These are phyloP conservation scores for Torulaspora gathmanii DNA, from an alignment of 805 yeast species.

Conservation along the genomic window DNA sequence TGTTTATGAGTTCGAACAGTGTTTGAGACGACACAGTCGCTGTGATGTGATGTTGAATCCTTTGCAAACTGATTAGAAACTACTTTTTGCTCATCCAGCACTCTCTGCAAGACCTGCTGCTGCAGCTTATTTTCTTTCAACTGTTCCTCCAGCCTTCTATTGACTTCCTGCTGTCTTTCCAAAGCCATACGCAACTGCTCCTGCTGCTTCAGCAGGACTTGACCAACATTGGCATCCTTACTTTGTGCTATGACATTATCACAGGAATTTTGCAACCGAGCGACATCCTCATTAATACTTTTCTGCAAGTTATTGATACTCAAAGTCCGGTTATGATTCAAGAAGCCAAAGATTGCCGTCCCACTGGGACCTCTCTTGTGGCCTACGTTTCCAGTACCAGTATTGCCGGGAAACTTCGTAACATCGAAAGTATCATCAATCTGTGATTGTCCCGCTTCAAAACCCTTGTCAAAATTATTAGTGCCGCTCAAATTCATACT, in stretches of 20 bases:
- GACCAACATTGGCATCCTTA: constrained; percentile 21
- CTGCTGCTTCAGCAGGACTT: constrained; percentile 26
- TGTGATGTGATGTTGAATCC: constrained; percentile 1
- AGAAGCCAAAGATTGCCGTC: constrained; percentile 73
- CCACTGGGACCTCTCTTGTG: constrained; percentile 69
- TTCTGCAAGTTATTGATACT: constrained; percentile 49
- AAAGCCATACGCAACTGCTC: constrained; percentile 28
- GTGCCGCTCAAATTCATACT: constrained; percentile 1
- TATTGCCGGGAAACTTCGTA: constrained; percentile 10
- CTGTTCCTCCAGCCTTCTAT: constrained; percentile 29
- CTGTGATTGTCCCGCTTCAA: constrained; percentile 23
- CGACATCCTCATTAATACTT: constrained; percentile 8
- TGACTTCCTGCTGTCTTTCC: constrained; percentile 31
- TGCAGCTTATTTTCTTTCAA: constrained; percentile 29
- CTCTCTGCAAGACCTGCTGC: constrained; percentile 28
- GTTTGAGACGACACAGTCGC: constrained; percentile 10
- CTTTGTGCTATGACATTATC: constrained; percentile 1
- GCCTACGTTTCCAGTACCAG: constrained; percentile 4
- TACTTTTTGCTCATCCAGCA: constrained; percentile 24
- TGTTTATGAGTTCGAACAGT: constrained; percentile 1
- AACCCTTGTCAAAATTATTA: not conserved
- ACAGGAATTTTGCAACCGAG: not conserved
- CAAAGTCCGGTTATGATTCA: constrained; percentile 57
- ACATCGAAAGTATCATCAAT: constrained; percentile 12
- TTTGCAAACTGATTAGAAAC: constrained; percentile 13